Base-by-base conservation (phyloP, 225 moss, liverwort and hornwort species). In the Asterella californica region DNA sequence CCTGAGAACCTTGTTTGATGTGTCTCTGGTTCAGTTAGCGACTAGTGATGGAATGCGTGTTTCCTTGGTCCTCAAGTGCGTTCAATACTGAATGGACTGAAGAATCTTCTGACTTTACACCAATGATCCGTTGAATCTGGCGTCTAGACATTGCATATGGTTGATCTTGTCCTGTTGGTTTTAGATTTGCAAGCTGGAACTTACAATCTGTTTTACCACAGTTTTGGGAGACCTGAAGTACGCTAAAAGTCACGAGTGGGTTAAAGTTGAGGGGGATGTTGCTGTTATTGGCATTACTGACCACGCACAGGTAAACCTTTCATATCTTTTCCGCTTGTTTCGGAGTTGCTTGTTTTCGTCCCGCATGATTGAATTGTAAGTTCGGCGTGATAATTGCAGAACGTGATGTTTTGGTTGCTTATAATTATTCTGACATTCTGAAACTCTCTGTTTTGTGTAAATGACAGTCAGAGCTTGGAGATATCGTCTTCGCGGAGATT, bases 171-270 rank as follows among this genome's bases (percentile, higher is more conserved):
- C 42, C 25, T 19, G 19, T 19, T 9, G 32, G 34, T 17, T 19
- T 71, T 70, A n/a, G 17, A 47, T 71, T 32, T 71, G 10, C 6
- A 71, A 21, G 32, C 9, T 38, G 70, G 5, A 38, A 71, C 42
- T 71, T n/a, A 34, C 11, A 36, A 22, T n/a, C 19, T 32, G 6
- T n/a, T 42, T 46, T 21, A 10, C 15, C 14, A 54, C 84, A 87
- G 87, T 83, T 30, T 82, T 91, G 32, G 88, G 94, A 9, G 89
- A 88, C 48, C 83, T 92, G 53, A 91, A 90, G 82, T 99, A 94
- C 70, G 91, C 93, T 9, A 63, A 82, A 0, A 87, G 92, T 76
- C 97, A 99, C 75, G 97, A 99, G 82, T 99, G 97, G 94, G 94
- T 99, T 63, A 94, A 90, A 85, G 86, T 99, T 50, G 94, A 94